Evolutionary conservation across 2,329 filamentous ascomycete species (phyloP).

Genomic region (Fusarium sp.): DNA sequence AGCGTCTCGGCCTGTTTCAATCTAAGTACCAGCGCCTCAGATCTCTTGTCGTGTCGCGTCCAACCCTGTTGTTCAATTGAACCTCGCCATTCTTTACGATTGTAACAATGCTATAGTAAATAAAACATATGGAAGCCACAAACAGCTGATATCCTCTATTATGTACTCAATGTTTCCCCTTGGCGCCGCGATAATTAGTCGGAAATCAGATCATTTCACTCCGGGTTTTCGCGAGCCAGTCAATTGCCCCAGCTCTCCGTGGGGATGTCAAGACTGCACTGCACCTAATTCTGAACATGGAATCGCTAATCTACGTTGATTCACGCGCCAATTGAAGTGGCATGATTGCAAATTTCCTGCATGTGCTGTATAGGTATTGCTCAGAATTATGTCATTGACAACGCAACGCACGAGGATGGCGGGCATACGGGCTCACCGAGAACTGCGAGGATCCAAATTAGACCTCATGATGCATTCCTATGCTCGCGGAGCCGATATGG

Average conservation of each 20-base stretch:
- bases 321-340: conserved; percentile 27
- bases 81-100: neutral
- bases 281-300: neutral
- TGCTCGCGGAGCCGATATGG: neutral
- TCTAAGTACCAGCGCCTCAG: neutral
- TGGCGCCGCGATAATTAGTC: conserved; percentile 17
- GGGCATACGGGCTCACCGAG: neutral
- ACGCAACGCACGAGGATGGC: neutral
- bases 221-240: conserved; percentile 20
- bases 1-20: conserved; percentile 20
- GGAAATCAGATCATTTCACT: conserved; percentile 23
- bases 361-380: neutral
- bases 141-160: neutral
- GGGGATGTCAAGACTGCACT: neutral
- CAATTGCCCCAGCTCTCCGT: neutral
- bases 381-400: neutral
- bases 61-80: neutral
- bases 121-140: neutral
- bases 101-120: neutral
- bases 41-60: conserved; percentile 1
- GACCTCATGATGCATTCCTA: neutral
- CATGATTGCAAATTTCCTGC: conserved; percentile 21
- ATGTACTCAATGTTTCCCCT: neutral
- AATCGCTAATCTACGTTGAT: neutral
- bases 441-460: neutral